These are phyloP conservation scores for Neopestalotiopsis clavispora DNA, from an alignment of 2,329 filamentous ascomycete genomes.

Conservation along the genomic window DNA sequence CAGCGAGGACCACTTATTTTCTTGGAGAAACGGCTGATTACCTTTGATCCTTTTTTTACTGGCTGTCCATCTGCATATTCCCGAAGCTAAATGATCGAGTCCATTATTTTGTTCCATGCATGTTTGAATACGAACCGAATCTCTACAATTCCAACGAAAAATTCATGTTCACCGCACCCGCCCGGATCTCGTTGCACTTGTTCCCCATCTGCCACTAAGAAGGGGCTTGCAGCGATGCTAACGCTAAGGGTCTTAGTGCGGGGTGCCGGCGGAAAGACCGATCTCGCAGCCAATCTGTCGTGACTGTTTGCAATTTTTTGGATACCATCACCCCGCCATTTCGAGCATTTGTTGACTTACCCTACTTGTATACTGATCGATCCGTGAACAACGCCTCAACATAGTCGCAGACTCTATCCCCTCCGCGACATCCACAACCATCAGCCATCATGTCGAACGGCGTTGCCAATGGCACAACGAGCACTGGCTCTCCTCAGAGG, in stretches of 20 bases:
- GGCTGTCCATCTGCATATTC: too few species aligned
- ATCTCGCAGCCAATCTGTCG: conserved; percentile 8
- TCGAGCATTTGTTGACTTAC: conserved; percentile 1
- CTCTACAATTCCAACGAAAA: too few species aligned
- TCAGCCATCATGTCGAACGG: conserved; percentile 43
- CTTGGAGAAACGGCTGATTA: background rate
- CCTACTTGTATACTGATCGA: background rate
- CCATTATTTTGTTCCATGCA: too few species aligned
- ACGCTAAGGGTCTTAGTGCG: conserved; percentile 4
- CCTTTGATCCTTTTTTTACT: background rate
- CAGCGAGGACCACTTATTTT: background rate
- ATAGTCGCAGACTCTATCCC: background rate
- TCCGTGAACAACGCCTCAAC: background rate
- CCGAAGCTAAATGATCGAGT: too few species aligned
- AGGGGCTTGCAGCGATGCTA: background rate
- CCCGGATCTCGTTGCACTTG: too few species aligned
- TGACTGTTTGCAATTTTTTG: conserved; percentile 13
- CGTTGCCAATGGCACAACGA: conserved; percentile 38
- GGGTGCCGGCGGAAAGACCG: conserved; percentile 6
- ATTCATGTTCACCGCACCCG: too few species aligned
- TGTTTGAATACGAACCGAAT: too few species aligned
- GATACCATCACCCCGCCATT: conserved; percentile 8
- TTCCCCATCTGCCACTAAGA: background rate
- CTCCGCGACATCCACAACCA: background rate
- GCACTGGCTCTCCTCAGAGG: conserved; percentile 45